Conservation (phyloP, 2,329 filamentous ascomycete genomes). For the Xylariomycetidae sp. region DNA sequence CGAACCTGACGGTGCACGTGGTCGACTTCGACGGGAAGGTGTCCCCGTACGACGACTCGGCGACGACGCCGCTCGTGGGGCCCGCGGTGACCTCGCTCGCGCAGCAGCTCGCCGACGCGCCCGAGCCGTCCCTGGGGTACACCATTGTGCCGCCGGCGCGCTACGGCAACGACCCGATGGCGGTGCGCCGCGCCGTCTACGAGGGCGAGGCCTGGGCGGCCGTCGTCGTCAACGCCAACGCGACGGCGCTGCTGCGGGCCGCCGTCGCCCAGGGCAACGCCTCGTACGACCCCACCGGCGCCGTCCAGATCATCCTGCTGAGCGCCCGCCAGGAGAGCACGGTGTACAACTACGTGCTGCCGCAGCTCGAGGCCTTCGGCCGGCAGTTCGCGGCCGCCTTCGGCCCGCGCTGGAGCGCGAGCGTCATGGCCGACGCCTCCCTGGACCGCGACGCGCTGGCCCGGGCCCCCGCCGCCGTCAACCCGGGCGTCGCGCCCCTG, state of each 20-base stretch:
- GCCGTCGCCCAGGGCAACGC: constrained; percentile 51
- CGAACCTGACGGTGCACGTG: constrained; percentile 48
- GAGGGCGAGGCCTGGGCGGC: constrained; percentile 56
- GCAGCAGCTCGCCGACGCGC: constrained; percentile 26
- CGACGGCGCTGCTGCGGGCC: constrained; percentile 50
- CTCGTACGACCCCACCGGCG: constrained; percentile 56
- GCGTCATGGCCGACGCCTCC: constrained; percentile 36
- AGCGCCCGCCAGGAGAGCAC: constrained; percentile 53
- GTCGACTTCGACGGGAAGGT: constrained; percentile 59
- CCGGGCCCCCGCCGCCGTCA: constrained; percentile 23
- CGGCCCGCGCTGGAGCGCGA: constrained; percentile 38
- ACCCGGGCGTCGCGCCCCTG: constrained; percentile 26
- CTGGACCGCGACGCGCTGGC: constrained; percentile 24
- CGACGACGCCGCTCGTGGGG: constrained; percentile 48
- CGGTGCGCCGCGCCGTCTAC: constrained; percentile 55
- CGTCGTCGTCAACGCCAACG: constrained; percentile 58
- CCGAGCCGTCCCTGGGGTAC: constrained; percentile 44
- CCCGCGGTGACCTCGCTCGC: constrained; percentile 44
- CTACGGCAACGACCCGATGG: constrained; percentile 51
- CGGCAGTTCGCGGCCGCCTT: constrained; percentile 42
- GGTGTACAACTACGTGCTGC: constrained; percentile 47
- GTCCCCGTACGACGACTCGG: constrained; percentile 41
- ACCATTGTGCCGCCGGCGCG: constrained; percentile 40
- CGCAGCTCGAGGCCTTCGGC: constrained; percentile 44
- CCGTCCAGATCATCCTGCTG: constrained; percentile 52